Conservation (phyloP, 2,329 filamentous ascomycete genomes). For the Colletotrichum higginsianum region DNA sequence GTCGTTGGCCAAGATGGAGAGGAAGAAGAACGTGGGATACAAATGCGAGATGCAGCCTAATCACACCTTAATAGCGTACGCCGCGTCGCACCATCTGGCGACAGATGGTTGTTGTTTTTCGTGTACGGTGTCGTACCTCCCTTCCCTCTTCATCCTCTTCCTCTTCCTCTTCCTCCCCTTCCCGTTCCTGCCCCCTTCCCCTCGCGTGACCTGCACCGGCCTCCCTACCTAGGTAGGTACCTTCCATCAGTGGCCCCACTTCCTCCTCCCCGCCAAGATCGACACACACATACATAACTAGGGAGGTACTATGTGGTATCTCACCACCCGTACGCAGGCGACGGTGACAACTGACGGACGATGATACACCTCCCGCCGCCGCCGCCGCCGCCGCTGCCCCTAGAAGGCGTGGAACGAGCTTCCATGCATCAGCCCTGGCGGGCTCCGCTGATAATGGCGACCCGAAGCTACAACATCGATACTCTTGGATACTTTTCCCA, state of each 20-base stretch:
- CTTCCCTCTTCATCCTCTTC: not conserved
- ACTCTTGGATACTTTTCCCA: constrained; percentile 26
- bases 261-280: constrained; percentile 31
- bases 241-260: not conserved
- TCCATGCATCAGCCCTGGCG: constrained; percentile 39
- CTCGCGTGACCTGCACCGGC: not conserved
- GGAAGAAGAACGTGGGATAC: not conserved
- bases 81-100: not conserved
- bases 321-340: too few relatives aligned
- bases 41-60: not conserved
- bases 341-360: too few relatives aligned
- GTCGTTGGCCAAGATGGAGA: not conserved
- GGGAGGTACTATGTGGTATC: too few relatives aligned
- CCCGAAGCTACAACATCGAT: constrained; percentile 11
- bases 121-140: not conserved
- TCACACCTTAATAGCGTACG: not conserved
- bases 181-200: not conserved
- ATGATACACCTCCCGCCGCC: too few relatives aligned
- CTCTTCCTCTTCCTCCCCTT: not conserved
- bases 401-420: constrained; percentile 41
- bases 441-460: constrained; percentile 32
- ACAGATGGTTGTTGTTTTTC: not conserved
- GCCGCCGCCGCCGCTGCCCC: constrained; percentile 9
- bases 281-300: not conserved
- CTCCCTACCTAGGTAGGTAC: not conserved